Conservation (phyloP, 345 rosid genomes). For the Ceriops tagal region DNA sequence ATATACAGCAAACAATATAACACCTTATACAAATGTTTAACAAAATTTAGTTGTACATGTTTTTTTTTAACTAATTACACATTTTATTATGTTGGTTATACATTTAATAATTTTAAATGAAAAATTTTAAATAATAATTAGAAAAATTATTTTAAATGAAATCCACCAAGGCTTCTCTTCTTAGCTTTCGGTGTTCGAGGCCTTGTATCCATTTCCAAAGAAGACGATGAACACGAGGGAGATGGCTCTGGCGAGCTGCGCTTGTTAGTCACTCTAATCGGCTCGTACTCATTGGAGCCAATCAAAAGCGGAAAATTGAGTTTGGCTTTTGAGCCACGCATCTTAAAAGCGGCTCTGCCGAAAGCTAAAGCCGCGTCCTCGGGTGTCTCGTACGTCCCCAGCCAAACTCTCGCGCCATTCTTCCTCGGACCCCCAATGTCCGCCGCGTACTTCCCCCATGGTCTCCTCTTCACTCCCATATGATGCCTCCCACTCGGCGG, state of each 20-base stretch:
- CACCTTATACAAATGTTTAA: too few relatives aligned
- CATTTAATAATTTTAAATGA: too few relatives aligned
- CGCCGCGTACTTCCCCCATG: slow-evolving; percentile 72
- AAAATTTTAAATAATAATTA: too few relatives aligned
- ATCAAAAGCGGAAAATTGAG: slow-evolving; percentile 36
- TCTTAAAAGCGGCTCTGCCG: slow-evolving; percentile 32
- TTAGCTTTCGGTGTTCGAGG: background rate
- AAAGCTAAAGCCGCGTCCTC: slow-evolving; percentile 52
- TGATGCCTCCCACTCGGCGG: slow-evolving; percentile 5
- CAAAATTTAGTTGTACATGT: too few relatives aligned
- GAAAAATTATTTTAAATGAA: too few relatives aligned
- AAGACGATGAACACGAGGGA: background rate
- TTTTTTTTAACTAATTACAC: too few relatives aligned
- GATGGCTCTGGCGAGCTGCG: slow-evolving; percentile 4
- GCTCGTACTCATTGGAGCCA: slow-evolving; percentile 21
- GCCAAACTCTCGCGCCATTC: slow-evolving; percentile 66
- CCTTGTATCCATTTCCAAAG: background rate
- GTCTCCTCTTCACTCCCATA: slow-evolving; percentile 43
- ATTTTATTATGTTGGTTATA: too few relatives aligned
- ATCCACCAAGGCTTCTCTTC: background rate
- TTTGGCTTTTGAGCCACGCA: slow-evolving; percentile 39
- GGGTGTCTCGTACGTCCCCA: slow-evolving; percentile 60
- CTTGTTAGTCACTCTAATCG: slow-evolving; percentile 14
- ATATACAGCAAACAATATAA: too few relatives aligned
- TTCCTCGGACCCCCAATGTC: slow-evolving; percentile 65